Evolutionary conservation across 768 basidiomycete genomes (phyloP), one percentile per base, ranked within the genome.

Genomic region (Tulasnella sp.): DNA sequence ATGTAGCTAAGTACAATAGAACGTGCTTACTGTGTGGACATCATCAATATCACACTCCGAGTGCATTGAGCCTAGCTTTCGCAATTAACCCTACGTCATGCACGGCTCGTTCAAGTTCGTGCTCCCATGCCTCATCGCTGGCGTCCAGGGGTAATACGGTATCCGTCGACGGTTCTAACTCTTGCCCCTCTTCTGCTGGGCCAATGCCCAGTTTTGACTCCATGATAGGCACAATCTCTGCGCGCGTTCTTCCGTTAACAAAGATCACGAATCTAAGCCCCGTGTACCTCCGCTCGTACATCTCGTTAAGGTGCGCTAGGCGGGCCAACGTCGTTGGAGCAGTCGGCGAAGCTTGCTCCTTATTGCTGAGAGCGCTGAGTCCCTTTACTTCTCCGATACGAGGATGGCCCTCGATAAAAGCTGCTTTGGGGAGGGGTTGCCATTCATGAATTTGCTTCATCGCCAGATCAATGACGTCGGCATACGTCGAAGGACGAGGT

Each of bases 251-350:
- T 32, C 89, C 88, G 67, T 92, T 90, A 42, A 95, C 93, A 67
- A 93, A 96, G 4, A 90, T 93, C 72, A 96, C 88, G 68, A 91
- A 95, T 19, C 87, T 78, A 64, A 96, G 69, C 2, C 85, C 83
- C 0, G 85, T 82, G 67, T 84, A 95, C 55, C 72, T 72, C 27
- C 68, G 73, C 68, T 93, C 88, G 67, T 94, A 95, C 64, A 80
- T 79, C 10, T 73, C 76, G 65, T 96, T 96, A 51, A 95, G 78
- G 64, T 86, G 79, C 30, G 69, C 77, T 17, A 96, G 77, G 8
- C 88, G 80, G 4, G 73, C 78, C 21, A 95, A 75, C 38, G 93
- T 84, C 60, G 82, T 83, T 4, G 84, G 79, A 8, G 89, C 90
- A 19, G 78, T 77, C 10, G 72, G 71, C 3, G 71, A 70, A 0